These are phyloP conservation scores for Aspergillus clavatus DNA, from an alignment of 2,329 filamentous ascomycete genomes.

Conservation along the genomic window DNA sequence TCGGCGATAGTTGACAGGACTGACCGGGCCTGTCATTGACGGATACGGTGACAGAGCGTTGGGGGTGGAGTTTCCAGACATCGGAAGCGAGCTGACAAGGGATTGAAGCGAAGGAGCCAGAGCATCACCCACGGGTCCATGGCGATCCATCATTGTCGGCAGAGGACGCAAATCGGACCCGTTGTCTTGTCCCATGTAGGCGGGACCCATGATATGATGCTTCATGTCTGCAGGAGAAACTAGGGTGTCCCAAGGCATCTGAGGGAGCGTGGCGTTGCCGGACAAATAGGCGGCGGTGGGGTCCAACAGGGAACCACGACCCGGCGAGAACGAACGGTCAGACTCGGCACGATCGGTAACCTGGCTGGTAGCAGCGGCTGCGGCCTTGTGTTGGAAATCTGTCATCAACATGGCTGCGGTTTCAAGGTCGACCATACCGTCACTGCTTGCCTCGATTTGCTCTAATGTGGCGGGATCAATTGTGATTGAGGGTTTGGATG, in stretches of 20 bases:
- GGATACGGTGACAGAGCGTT: conserved; percentile 69
- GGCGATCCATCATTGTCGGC: conserved; percentile 64
- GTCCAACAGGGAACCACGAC: conserved; percentile 68
- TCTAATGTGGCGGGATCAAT: conserved; percentile 83
- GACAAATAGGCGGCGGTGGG: conserved; percentile 70
- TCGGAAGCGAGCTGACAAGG: conserved; percentile 67
- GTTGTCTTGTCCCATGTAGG: conserved; percentile 60
- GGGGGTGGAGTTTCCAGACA: conserved; percentile 64
- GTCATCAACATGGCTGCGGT: conserved; percentile 98
- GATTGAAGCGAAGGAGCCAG: conserved; percentile 63
- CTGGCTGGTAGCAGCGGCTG: conserved; percentile 56
- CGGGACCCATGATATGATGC: conserved; percentile 67
- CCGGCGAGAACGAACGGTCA: conserved; percentile 66
- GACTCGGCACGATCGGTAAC: conserved; percentile 43
- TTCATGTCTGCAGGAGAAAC: conserved; percentile 70
- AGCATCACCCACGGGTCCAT: conserved; percentile 54
- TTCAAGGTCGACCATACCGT: conserved; percentile 91
- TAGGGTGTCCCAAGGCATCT: conserved; percentile 89
- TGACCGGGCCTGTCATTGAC: conserved; percentile 62
- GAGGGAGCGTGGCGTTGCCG: conserved; percentile 73
- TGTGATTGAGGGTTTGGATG: conserved; percentile 72
- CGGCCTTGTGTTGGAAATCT: conserved; percentile 94
- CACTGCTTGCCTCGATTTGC: conserved; percentile 85
- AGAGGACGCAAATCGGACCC: conserved; percentile 57
- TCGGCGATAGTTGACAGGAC: conserved; percentile 64